Base-by-base conservation (phyloP, 208 protist genomes). In the Naegleria lovaniensis region DNA sequence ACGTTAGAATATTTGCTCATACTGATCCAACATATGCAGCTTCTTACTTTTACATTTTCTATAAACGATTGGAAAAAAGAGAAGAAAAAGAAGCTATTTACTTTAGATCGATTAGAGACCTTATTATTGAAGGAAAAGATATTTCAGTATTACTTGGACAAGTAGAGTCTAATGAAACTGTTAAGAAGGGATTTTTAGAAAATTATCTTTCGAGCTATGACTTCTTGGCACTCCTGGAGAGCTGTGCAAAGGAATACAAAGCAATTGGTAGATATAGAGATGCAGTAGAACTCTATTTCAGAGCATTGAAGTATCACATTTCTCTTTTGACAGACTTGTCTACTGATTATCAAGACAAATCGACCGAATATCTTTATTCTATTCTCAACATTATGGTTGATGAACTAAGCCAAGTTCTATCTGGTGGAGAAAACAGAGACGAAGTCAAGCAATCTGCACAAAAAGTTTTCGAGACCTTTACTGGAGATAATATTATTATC, bases 11-110 rank as follows among this genome's bases (percentile, higher is more conserved):
- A 79, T 79, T 79, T 33, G 67, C 67, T 13, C 67, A 79, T 79
- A 79, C 67, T 79, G 29, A 79, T 33, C 67, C 67, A 79, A 13
- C 25, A 36, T 13, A 36, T 79, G 67, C 67, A 36, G 29, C 29
- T 79, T 79, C 67, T 36, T 79, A 79, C 29, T 79, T 79, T 79
- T 79, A 79, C 9, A 79, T 79, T 15, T 79, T 79, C 29, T 79
- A 79, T 79, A 36, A 79, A 13, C 19, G 29, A 79, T 19, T 13
- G 7, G 29, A 79, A 36, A 79, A 79, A n/a, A 79, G n/a, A 1
- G 25, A 79, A 79, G 43, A 48, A 48, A 48, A 48, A 48, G 43
- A 48, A 7, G 43, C 43, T 48, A 48, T 48, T 48, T 79, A 79
- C 29, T 79, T 79, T 33, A 79, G n/a, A 33, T 79, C 29, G 9